Evolutionary conservation across 2,329 filamentous ascomycete genomes (phyloP), one percentile per base, ranked within the genome.

Genomic region (Trichoderma sp.): DNA sequence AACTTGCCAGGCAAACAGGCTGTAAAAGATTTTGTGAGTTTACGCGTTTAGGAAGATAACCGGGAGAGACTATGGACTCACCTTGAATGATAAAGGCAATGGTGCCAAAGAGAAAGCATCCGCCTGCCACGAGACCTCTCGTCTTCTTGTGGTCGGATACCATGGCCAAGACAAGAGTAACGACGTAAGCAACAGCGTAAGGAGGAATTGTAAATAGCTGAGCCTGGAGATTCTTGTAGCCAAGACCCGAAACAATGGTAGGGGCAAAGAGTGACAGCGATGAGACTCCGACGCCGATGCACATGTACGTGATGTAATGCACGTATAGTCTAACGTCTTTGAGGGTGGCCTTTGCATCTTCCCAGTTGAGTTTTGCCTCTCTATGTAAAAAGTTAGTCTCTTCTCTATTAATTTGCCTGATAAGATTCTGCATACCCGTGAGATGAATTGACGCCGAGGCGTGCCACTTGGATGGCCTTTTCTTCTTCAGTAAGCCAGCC

Each of bases 181-280:
- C 28, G 6, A 71, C 51, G 18, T 66, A 63, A 6, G 71, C 76
- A 7, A 75, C 75, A 11, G 76, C 70, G 60, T 78, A 78, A 61
- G 76, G 76, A 2, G 76, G 76, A 1, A 76, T 76, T 2, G 73
- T 77, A 65, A 78, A 73, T 0, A 78, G 68, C 61, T 78, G 76
- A 4, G 76, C 74, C n/a, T 74, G 74, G 32, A 74, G 73, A 39
- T 73, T 74, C 18, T 73, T 74, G 61, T 74, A 76, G 1, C 76
- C 76, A 56, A 78, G 72, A 4, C 73, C 73, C 5, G 62, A 58
- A 60, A 77, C 73, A 28, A 78, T 77, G 9, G 74, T 75, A 51
- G 76, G 76, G 3, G 77, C 73, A 68, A 77, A 76, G 77, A 86
- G 51, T 0, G 62, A 65, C 4, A 65, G 43, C 28, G 62, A 65